These are phyloP conservation scores for Fusarium cicatricum DNA, from an alignment of 2,329 filamentous ascomycete genomes.

Conservation along the genomic window DNA sequence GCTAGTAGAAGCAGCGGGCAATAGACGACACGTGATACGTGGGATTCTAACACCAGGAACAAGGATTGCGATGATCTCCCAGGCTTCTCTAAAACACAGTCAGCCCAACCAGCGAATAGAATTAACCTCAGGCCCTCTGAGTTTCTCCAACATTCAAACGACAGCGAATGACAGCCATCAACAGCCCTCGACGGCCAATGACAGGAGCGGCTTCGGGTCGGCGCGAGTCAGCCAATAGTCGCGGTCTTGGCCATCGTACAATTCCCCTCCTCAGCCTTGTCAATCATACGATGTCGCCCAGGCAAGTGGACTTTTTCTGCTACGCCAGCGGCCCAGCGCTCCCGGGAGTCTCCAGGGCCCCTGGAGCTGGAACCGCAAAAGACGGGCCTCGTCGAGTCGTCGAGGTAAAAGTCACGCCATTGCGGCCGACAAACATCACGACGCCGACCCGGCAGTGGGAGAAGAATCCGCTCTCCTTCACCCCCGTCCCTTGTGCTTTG, in stretches of 20 bases:
- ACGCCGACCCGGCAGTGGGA: conserved; percentile 38
- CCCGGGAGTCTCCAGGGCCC: conserved; percentile 38
- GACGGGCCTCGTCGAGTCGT: conserved; percentile 35
- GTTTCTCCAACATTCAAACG: conserved; percentile 22
- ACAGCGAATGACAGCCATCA: conserved; percentile 20
- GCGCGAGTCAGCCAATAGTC: conserved; percentile 35
- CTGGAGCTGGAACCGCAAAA: conserved; percentile 35
- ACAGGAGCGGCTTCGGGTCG: conserved; percentile 14
- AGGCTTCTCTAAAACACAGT: conserved; percentile 9
- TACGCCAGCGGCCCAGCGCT: conserved; percentile 40
- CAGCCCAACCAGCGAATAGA: conserved; percentile 11
- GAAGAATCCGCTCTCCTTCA: conserved; percentile 25
- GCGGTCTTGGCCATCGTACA: conserved; percentile 42
- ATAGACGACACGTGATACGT: conserved; percentile 16
- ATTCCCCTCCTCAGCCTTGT: conserved; percentile 49
- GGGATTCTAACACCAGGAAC: not conserved
- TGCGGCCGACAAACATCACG: conserved; percentile 41
- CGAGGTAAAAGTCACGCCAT: conserved; percentile 45
- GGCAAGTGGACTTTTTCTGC: conserved; percentile 39
- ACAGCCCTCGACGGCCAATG: conserved; percentile 17
- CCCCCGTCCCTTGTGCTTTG: conserved; percentile 13
- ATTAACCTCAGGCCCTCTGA: conserved; percentile 15
- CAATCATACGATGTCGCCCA: conserved; percentile 50
- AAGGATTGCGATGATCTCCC: not conserved
- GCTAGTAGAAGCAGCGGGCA: conserved; percentile 14